Evolutionary conservation across 73 alveolate genomes (phyloP).

Genomic region (Tetrahymena malaccensis): DNA sequence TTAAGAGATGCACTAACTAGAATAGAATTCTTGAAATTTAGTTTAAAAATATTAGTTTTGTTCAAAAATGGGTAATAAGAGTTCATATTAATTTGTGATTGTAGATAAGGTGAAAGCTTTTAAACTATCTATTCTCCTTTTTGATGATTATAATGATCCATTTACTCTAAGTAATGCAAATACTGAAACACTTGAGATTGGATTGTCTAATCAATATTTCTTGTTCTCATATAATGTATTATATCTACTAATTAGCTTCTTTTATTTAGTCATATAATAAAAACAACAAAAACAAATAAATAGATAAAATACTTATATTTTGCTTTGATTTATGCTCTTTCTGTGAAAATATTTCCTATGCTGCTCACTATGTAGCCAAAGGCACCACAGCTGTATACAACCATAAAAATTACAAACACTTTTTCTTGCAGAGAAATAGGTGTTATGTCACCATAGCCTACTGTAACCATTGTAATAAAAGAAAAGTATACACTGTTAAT

Average conservation of each 20-base stretch:
- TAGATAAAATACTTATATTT: not conserved
- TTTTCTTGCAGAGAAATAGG: conserved; percentile 23
- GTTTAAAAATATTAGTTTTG: not conserved
- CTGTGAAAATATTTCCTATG: conserved; percentile 10
- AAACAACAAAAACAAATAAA: no score
- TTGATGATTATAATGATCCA: not conserved
- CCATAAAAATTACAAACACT: conserved; percentile 23
- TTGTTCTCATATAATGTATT: not conserved
- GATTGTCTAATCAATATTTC: not conserved
- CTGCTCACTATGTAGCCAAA: conserved; percentile 25
- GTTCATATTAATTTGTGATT: not conserved
- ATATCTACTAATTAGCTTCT: not conserved
- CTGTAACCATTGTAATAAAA: conserved; percentile 29
- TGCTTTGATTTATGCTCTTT: not conserved
- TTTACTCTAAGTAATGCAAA: not conserved
- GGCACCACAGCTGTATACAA: conserved; percentile 26
- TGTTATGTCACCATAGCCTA: conserved; percentile 40
- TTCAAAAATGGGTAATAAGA: not conserved
- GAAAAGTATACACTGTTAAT: conserved; percentile 23
- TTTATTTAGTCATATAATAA: not conserved
- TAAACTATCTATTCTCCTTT: not conserved
- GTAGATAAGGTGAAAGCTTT: not conserved
- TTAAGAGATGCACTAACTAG: not conserved
- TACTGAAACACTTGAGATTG: not conserved
- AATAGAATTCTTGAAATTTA: not conserved